These are phyloP conservation scores for Alternaria arbusti DNA, from an alignment of 2,329 filamentous ascomycete species.

Conservation along the genomic window DNA sequence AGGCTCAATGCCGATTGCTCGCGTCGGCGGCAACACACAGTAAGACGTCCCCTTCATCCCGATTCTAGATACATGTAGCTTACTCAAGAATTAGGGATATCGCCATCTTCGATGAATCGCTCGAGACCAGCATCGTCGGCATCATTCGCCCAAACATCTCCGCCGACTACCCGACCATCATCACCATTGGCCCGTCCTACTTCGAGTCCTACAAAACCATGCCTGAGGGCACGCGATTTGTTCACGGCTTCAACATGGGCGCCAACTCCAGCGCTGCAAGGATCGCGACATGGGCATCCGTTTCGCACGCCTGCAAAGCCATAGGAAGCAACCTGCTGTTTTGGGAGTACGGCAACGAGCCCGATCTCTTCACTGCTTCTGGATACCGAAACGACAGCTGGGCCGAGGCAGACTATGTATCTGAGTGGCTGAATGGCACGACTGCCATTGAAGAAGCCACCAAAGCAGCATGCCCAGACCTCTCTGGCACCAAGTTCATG, in stretches of 20 bases:
- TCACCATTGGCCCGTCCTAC: conserved; percentile 65
- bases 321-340: conserved; percentile 59
- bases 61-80: conserved; percentile 51
- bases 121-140: conserved; percentile 52
- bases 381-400: conserved; percentile 59
- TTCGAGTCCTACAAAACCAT: conserved; percentile 66
- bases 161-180: conserved; percentile 65
- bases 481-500: conserved; percentile 1
- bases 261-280: conserved; percentile 55
- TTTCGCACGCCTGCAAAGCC: conserved; percentile 63
- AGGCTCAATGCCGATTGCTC: conserved; percentile 64
- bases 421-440: conserved; percentile 7
- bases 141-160: conserved; percentile 59
- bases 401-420: conserved; percentile 56
- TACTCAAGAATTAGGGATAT: conserved; percentile 49
- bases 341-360: conserved; percentile 71
- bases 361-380: conserved; percentile 62
- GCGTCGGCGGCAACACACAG: conserved; percentile 69
- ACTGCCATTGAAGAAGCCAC: background rate
- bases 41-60: conserved; percentile 63
- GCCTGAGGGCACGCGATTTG: conserved; percentile 61
- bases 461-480: background rate
- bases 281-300: conserved; percentile 59
- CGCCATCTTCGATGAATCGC: conserved; percentile 5
- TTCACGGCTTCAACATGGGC: conserved; percentile 66